These are phyloP conservation scores for Aurifilum marmelostoma DNA, from an alignment of 2,329 filamentous ascomycete species.

Conservation along the genomic window DNA sequence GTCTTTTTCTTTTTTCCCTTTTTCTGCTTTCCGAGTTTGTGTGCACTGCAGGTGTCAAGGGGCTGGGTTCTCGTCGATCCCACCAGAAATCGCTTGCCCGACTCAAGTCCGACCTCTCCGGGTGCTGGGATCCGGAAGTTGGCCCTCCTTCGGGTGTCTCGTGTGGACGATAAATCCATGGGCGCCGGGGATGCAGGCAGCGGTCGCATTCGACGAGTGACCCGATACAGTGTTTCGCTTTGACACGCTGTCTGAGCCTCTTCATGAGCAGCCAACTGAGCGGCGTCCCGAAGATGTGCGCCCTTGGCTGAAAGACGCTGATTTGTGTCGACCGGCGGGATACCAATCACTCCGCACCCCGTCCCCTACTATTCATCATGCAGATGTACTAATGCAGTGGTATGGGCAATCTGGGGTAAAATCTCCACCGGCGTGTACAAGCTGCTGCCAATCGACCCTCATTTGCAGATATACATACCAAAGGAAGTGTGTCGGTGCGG, in stretches of 20 bases:
- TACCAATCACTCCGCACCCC: not conserved
- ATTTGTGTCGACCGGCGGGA: not conserved
- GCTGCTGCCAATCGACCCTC: not conserved
- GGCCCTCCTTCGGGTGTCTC: not conserved
- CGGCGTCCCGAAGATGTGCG: not conserved
- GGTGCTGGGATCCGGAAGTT: not conserved
- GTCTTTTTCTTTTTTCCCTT: conserved; percentile 14
- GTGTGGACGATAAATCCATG: not conserved
- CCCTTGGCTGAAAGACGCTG: not conserved
- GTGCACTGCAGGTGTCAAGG: conserved; percentile 2
- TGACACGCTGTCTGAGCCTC: no score
- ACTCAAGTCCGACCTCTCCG: not conserved
- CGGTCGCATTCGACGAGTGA: no score
- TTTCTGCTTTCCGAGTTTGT: no score
- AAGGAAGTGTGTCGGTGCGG: not conserved
- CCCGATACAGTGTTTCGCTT: no score
- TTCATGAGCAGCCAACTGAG: no score
- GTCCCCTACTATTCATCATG: not conserved
- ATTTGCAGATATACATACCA: not conserved
- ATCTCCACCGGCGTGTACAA: not conserved
- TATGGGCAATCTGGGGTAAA: not conserved
- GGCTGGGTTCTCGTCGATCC: not conserved
- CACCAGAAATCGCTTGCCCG: not conserved
- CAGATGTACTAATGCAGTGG: not conserved
- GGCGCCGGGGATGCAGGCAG: no score